These are phyloP conservation scores for Boletellus emodensis DNA, from an alignment of 768 basidiomycete genomes.

Conservation along the genomic window DNA sequence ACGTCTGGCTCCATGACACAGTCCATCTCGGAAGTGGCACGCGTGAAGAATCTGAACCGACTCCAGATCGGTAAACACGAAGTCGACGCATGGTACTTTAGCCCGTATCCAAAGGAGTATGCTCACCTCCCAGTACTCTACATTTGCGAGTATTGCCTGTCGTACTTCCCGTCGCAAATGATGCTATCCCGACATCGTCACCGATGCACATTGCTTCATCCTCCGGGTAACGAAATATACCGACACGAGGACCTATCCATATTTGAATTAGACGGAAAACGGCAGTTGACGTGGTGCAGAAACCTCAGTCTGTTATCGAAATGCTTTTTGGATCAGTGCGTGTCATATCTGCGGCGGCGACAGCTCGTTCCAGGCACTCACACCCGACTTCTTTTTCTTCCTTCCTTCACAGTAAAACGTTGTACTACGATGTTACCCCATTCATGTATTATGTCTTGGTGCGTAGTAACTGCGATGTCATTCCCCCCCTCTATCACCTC, in stretches of 20 bases:
- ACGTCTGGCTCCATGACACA: slow-evolving; percentile 99
- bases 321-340: slow-evolving; percentile 97
- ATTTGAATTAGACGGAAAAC: slow-evolving; percentile 97
- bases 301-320: slow-evolving; percentile 96
- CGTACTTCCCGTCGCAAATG: slow-evolving; percentile 85
- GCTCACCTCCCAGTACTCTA: slow-evolving; percentile 93
- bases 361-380: not conserved
- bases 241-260: slow-evolving; percentile 95
- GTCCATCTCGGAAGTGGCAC: slow-evolving; percentile 93
- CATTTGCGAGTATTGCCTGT: slow-evolving; percentile 98
- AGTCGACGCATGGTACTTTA: slow-evolving; percentile 99
- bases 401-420: slow-evolving; percentile 67
- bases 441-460: slow-evolving; percentile 99
- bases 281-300: slow-evolving; percentile 93
- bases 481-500: slow-evolving; percentile 9
- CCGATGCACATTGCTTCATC: slow-evolving; percentile 88
- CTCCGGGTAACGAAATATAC: slow-evolving; percentile 99
- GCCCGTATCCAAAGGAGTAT: slow-evolving; percentile 97
- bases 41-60: slow-evolving; percentile 97
- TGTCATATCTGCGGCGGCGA: slow-evolving; percentile 22
- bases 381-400: not conserved
- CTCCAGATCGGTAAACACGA: slow-evolving; percentile 95
- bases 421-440: slow-evolving; percentile 99
- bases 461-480: slow-evolving; percentile 21
- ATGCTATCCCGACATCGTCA: slow-evolving; percentile 90